Evolutionary conservation across 2,329 filamentous ascomycete genomes (phyloP).

Genomic region (Herpotrichia juniperi): DNA sequence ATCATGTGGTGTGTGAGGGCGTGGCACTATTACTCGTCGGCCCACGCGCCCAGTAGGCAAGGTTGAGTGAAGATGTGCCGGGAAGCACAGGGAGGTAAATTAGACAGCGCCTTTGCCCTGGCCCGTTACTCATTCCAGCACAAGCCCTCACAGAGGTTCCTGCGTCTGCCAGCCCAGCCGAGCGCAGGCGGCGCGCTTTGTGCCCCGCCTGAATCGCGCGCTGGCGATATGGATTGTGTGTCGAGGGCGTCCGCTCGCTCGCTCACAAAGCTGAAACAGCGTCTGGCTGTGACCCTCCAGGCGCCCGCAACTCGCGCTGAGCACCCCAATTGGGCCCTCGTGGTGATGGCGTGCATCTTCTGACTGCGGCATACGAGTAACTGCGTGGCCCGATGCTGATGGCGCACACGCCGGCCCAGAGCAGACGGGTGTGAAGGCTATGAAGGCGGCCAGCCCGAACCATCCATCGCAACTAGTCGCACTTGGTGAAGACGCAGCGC

Average conservation of each 20-base stretch:
- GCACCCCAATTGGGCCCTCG: slow-evolving; percentile 8
- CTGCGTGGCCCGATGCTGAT: not conserved
- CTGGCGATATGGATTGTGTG: not conserved
- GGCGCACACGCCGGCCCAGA: not conserved
- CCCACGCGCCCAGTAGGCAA: slow-evolving; percentile 10
- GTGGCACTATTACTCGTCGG: slow-evolving; percentile 4
- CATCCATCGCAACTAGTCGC: too few relatives aligned
- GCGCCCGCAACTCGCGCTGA: not conserved
- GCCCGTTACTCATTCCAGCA: not conserved
- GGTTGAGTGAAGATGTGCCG: slow-evolving; percentile 15
- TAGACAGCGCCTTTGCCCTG: slow-evolving; percentile 11
- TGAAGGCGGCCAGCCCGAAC: not conserved
- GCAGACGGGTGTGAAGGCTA: not conserved
- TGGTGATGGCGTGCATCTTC: slow-evolving; percentile 10
- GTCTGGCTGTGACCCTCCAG: slow-evolving; percentile 2
- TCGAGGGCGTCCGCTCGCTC: not conserved
- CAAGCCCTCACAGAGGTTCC: slow-evolving; percentile 1
- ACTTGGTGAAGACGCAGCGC: too few relatives aligned
- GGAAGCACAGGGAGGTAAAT: slow-evolving; percentile 1
- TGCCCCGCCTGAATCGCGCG: not conserved
- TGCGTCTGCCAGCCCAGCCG: not conserved
- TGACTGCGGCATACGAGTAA: slow-evolving; percentile 3
- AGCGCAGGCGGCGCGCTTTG: not conserved
- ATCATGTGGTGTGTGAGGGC: not conserved
- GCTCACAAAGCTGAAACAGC: slow-evolving; percentile 20